Evolutionary conservation across 2,329 filamentous ascomycete species (phyloP).

Genomic region (Byssothecium circinans): DNA sequence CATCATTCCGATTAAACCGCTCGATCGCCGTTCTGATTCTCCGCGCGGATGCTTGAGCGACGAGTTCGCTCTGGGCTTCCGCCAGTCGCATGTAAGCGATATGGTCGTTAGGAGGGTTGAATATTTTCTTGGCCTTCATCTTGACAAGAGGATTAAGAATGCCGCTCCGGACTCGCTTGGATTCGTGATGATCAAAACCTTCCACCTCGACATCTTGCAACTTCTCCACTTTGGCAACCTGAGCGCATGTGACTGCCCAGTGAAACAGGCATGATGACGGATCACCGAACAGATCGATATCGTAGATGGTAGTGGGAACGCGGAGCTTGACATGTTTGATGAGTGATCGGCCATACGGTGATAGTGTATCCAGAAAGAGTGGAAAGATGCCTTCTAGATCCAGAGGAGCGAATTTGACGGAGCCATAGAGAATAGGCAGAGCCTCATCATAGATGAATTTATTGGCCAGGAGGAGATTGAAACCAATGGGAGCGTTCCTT

Average conservation of each 20-base stretch:
- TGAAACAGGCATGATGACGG: conserved; percentile 15
- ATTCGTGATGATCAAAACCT: conserved; percentile 6
- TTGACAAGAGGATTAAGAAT: conserved; percentile 23
- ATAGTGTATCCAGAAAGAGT: conserved; percentile 20
- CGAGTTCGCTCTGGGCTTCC: conserved; percentile 4
- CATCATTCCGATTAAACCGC: too few relatives aligned
- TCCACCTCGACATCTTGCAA: conserved; percentile 19
- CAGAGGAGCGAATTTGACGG: conserved; percentile 16
- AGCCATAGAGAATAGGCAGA: conserved; percentile 26
- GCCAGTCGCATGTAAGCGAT: conserved; percentile 9
- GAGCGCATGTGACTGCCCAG: conserved; percentile 31
- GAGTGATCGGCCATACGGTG: conserved; percentile 14
- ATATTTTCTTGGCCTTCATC: conserved; percentile 23
- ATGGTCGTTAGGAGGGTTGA: conserved; percentile 5
- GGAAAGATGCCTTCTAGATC: conserved; percentile 23
- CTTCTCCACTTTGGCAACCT: conserved; percentile 20
- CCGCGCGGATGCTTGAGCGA: neutral
- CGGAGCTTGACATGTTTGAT: conserved; percentile 21
- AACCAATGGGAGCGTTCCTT: conserved; percentile 7
- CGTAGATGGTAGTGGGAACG: conserved; percentile 4
- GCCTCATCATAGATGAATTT: conserved; percentile 26
- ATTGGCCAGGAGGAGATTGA: conserved; percentile 16
- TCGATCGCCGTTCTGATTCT: too few relatives aligned
- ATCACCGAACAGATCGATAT: conserved; percentile 3
- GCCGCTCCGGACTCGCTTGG: neutral